Percentiles rank a stretch among this genome's conserved stretches.
phyloP scores from a whole-genome alignment of 345 rosid genomes.

The Corymbia maculata region DNA sequence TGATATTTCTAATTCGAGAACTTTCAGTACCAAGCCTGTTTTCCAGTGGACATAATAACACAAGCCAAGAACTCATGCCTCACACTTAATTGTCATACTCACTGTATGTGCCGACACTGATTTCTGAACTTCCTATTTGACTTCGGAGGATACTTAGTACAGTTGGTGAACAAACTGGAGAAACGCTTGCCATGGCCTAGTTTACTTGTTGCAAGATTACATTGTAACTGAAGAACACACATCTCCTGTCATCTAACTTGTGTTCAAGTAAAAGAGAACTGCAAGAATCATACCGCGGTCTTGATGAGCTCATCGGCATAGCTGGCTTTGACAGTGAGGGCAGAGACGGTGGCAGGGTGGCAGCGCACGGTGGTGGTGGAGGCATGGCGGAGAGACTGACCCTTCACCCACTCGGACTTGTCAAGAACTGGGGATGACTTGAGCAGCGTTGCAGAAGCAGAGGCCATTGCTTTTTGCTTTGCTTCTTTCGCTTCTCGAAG shows the following conservation, averaged over 20 bases:
- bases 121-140: neutral
- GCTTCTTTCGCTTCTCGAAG: neutral
- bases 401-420: constrained; percentile 17
- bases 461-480: constrained; percentile 1
- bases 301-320: constrained; percentile 25
- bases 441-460: constrained; percentile 7
- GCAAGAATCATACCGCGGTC: constrained; percentile 13
- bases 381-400: constrained; percentile 4
- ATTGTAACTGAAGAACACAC: neutral
- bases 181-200: neutral
- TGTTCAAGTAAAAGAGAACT: neutral
- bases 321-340: constrained; percentile 6
- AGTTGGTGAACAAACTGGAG: neutral
- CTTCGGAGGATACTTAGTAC: neutral
- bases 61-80: neutral
- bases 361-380: neutral
- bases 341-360: neutral
- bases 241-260: neutral
- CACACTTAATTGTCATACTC: neutral
- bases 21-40: neutral
- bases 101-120: neutral
- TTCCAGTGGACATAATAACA: neutral
- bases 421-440: constrained; percentile 6
- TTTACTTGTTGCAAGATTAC: neutral
- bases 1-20: neutral